Conservation (phyloP, 208 protist species). For the Trypanosoma conorhini region DNA sequence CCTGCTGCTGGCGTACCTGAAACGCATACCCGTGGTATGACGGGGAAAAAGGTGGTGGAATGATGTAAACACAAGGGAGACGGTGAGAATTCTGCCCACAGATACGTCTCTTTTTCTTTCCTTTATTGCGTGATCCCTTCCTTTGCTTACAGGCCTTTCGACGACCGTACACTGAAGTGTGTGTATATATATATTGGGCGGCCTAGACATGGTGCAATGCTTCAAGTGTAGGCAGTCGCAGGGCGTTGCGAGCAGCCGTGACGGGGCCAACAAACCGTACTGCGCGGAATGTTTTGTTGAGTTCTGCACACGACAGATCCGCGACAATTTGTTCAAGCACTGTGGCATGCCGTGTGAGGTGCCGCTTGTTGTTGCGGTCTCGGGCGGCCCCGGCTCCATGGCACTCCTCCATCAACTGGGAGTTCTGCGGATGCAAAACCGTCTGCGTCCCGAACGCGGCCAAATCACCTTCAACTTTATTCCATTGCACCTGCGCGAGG, state of each 20-base stretch:
- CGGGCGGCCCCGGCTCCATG: conserved; percentile 69
- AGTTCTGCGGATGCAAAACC: conserved; percentile 42
- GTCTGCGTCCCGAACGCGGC: conserved; percentile 19
- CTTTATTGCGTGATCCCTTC: neutral
- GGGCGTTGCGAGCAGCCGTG: conserved; percentile 58
- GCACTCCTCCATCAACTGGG: conserved; percentile 67
- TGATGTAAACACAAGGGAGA: neutral
- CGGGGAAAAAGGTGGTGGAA: neutral
- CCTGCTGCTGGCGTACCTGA: neutral
- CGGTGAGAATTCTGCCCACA: neutral
- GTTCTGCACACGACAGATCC: conserved; percentile 54
- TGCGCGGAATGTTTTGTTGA: conserved; percentile 68
- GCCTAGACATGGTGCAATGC: conserved; percentile 29
- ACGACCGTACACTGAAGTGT: too few species aligned
- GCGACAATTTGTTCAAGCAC: conserved; percentile 57
- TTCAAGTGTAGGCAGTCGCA: conserved; percentile 73
- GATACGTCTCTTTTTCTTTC: neutral
- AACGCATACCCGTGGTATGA: neutral
- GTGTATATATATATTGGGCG: conserved; percentile 5
- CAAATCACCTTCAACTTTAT: conserved; percentile 37
- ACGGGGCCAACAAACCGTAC: conserved; percentile 67
- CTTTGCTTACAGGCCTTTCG: too few species aligned
- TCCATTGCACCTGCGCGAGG: conserved; percentile 73
- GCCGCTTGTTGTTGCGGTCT: conserved; percentile 72
- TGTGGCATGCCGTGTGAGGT: conserved; percentile 59